Base-by-base conservation (phyloP, 78 protist genomes). In the Planoprotostelium fungivorum region DNA sequence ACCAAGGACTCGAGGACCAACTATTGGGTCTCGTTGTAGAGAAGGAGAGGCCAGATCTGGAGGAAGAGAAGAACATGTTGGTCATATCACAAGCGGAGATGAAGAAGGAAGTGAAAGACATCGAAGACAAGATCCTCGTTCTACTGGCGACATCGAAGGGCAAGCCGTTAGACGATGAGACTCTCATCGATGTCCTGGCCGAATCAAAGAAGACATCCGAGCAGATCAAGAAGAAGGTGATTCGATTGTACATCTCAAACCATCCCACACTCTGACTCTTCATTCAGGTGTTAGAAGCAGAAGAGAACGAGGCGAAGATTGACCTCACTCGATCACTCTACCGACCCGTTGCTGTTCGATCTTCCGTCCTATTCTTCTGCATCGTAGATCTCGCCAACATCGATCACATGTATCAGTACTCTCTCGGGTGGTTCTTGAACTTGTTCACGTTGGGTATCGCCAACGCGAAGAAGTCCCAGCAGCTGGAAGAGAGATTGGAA, bases 341-440 rank as follows among this genome's bases (percentile, higher is more conserved):
- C 95, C 34, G 85, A 31, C 96, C 96, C 28, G 94, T 92, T 29
- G 96, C 97, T 5, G 34, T 83, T 31, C 90, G 96, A 25, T 91
- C 88, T 34, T 35, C 94, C 36, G 29, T 91, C 34, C 93, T 98
- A 35, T 98, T 95, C 95, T 98, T 98, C 95, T 91, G 97, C 93
- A 90, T 97, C 29, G 23, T 96, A 35, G 95, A 88, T 83, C 89
- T 98, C 35, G 84, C 96, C 23, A 28, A 0, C 35, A 85, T 96
- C 29, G 98, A 98, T 37, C 98, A 98, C 28, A 98, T 98, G 99
- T 98, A 98, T 89, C 98, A 98, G 89, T 95, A 96, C 95, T 95
- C 97, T 28, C 95, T 98, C 34, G 89, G 88, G 51, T 98, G 98
- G 98, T 96, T 96, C 90, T 1, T 95, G 35, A 36, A 28, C 36